Conservation (phyloP, 2,329 filamentous ascomycete genomes). For the Camillea tinctor region DNA sequence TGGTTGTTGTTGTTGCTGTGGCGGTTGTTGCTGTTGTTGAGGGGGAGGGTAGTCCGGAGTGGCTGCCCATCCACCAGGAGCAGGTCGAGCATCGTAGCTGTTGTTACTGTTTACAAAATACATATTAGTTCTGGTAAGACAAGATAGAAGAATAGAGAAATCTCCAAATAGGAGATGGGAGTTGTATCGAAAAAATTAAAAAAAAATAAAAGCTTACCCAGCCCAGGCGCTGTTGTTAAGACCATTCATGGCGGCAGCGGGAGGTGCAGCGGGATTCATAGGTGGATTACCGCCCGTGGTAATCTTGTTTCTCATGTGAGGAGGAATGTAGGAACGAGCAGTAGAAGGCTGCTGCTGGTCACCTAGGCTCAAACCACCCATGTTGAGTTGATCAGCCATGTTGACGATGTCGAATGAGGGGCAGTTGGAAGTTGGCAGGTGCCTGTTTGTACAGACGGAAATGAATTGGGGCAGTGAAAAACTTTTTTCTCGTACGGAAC, state of each 20-base stretch:
- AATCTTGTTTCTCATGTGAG: conserved; percentile 70
- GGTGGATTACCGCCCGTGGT: conserved; percentile 30
- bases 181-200: no score
- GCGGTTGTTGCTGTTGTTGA: no score
- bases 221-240: conserved; percentile 66
- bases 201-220: conserved; percentile 45
- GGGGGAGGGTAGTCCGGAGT: conserved; percentile 37
- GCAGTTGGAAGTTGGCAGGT: conserved; percentile 10
- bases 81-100: conserved; percentile 41
- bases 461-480: conserved; percentile 13
- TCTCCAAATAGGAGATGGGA: neutral
- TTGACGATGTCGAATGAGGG: conserved; percentile 36
- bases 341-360: conserved; percentile 40
- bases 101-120: conserved; percentile 42
- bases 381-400: conserved; percentile 85
- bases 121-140: conserved; percentile 19
- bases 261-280: conserved; percentile 26
- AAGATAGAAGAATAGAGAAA: neutral
- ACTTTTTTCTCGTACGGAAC: conserved; percentile 27
- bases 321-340: conserved; percentile 75
- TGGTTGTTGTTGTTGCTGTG: no score
- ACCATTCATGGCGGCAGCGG: conserved; percentile 42
- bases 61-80: conserved; percentile 32
- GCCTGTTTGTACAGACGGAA: conserved; percentile 8
- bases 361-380: conserved; percentile 69